phyloP scores from a whole-genome alignment of 306 rosid species.

The Clitoria ternatea region DNA sequence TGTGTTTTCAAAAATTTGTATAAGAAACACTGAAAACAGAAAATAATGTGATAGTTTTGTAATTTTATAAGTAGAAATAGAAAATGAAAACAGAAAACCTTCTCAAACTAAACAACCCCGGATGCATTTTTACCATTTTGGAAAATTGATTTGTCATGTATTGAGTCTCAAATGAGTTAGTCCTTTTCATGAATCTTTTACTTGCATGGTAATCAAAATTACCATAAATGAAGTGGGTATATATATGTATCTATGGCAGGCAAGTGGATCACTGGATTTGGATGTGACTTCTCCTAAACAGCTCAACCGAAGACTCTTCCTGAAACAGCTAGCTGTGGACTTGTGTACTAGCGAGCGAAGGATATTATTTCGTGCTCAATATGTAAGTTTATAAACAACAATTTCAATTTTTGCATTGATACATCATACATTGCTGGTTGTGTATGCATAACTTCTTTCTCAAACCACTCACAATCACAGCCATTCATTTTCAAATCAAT shows the following conservation, averaged over 20 bases:
- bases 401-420: background rate
- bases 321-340: constrained; percentile 88
- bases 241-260: constrained; percentile 45
- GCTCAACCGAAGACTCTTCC: constrained; percentile 79
- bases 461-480: background rate
- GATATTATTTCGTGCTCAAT: constrained; percentile 85
- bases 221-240: background rate
- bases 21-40: too few relatives aligned
- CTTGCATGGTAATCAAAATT: background rate
- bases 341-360: constrained; percentile 78
- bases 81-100: too few relatives aligned
- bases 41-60: too few relatives aligned
- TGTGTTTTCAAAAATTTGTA: too few relatives aligned
- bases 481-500: too few relatives aligned
- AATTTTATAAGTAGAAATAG: too few relatives aligned
- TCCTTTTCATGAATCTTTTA: background rate
- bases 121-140: too few relatives aligned
- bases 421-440: background rate
- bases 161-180: background rate
- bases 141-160: background rate
- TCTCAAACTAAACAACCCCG: too few relatives aligned
- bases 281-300: constrained; percentile 92
- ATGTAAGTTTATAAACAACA: constrained; percentile 48
- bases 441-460: background rate
- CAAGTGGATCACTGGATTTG: constrained; percentile 90